Conservation (phyloP, 768 basidiomycete species). For the Trametopsis cervina region DNA sequence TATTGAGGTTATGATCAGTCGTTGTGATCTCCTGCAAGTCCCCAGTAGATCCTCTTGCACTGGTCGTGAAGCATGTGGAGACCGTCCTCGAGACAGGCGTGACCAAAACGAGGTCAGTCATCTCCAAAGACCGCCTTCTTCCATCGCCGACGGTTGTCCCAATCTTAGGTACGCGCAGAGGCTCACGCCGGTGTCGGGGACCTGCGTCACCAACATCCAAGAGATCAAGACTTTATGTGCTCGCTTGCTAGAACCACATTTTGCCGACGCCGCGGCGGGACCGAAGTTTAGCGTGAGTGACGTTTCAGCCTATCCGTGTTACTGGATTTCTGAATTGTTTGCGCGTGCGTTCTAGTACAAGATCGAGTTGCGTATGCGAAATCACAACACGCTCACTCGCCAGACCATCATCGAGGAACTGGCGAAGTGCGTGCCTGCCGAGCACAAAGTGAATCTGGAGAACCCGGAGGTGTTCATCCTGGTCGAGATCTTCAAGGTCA, state of each 20-base stretch:
- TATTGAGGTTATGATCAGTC: slow-evolving; percentile 33
- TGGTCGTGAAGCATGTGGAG: slow-evolving; percentile 58
- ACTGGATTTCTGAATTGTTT: not conserved
- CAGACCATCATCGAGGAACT: slow-evolving; percentile 57
- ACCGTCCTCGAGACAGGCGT: slow-evolving; percentile 56
- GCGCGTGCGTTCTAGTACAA: slow-evolving; percentile 51
- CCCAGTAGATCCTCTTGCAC: slow-evolving; percentile 68
- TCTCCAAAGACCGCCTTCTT: not conserved
- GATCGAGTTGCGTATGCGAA: slow-evolving; percentile 67
- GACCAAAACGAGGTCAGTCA: slow-evolving; percentile 53
- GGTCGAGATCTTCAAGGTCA: slow-evolving; percentile 79
- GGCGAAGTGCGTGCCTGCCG: slow-evolving; percentile 62
- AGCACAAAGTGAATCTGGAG: slow-evolving; percentile 60
- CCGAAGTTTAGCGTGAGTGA: slow-evolving; percentile 39
- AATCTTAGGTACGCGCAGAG: slow-evolving; percentile 57
- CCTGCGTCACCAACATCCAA: slow-evolving; percentile 59
- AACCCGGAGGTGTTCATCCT: slow-evolving; percentile 69
- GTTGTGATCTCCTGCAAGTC: slow-evolving; percentile 75
- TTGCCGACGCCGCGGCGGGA: slow-evolving; percentile 29
- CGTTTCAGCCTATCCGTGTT: not conserved
- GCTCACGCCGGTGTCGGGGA: slow-evolving; percentile 60
- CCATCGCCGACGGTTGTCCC: not conserved
- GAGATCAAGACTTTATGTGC: slow-evolving; percentile 63
- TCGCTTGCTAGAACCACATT: slow-evolving; percentile 45
- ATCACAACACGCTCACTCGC: slow-evolving; percentile 65